Conservation (phyloP, 805 yeast genomes). For the Yarrowia alimentaria region DNA sequence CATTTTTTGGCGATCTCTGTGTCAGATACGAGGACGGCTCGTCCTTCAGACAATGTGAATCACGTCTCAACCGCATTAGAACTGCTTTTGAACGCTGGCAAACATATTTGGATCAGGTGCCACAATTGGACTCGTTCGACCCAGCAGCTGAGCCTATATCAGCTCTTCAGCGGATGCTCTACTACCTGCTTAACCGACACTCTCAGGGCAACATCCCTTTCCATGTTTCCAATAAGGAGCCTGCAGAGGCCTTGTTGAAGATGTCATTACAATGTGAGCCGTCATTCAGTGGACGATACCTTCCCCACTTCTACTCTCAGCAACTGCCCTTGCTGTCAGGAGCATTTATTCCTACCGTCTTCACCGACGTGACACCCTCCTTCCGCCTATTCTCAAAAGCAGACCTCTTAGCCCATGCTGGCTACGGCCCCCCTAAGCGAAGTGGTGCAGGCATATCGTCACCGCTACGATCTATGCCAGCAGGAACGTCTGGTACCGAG, state of each 20-base stretch:
- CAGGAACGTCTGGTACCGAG: constrained; percentile 27
- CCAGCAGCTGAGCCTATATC: constrained; percentile 37
- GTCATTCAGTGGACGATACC: constrained; percentile 49
- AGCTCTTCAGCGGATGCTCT: constrained; percentile 44
- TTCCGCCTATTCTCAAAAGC: constrained; percentile 57
- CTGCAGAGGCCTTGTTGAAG: constrained; percentile 53
- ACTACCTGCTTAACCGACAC: constrained; percentile 49
- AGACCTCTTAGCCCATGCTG: constrained; percentile 56
- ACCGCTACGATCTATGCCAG: constrained; percentile 27
- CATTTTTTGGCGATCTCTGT: constrained; percentile 84
- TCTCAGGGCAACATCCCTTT: constrained; percentile 41
- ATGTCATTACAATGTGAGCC: constrained; percentile 66
- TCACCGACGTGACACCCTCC: constrained; percentile 55
- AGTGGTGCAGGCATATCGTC: constrained; percentile 27
- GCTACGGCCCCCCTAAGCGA: constrained; percentile 36
- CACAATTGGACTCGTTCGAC: constrained; percentile 44
- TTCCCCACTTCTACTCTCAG: constrained; percentile 46
- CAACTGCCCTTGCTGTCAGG: constrained; percentile 61
- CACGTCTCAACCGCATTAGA: constrained; percentile 62
- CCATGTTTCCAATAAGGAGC: constrained; percentile 24
- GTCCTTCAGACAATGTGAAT: constrained; percentile 56
- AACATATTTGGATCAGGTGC: constrained; percentile 55
- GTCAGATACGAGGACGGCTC: constrained; percentile 47
- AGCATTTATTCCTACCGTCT: constrained; percentile 61
- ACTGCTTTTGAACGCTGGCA: constrained; percentile 83